Conservation (phyloP, 805 yeast species). For the Suhomyces vadensis region DNA sequence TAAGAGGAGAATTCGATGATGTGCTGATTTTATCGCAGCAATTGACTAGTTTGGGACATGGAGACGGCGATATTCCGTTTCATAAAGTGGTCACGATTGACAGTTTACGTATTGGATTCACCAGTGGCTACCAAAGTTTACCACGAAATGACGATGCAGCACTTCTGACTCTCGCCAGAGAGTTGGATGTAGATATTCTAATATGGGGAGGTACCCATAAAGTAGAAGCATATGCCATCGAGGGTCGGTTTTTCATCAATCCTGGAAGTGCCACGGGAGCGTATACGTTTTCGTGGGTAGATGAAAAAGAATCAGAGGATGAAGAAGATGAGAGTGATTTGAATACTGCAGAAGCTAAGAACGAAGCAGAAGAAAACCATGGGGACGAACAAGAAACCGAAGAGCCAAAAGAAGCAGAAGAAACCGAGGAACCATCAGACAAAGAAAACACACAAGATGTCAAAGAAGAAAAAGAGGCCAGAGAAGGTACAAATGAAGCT, state of each 20-base stretch:
- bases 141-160: constrained; percentile 89
- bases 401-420: constrained; percentile 8
- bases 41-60: constrained; percentile 19
- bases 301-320: constrained; percentile 48
- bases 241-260: constrained; percentile 89
- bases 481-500: constrained; percentile 3
- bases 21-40: constrained; percentile 38
- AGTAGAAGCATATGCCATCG: constrained; percentile 90
- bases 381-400: constrained; percentile 6
- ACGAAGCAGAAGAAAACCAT: constrained; percentile 9
- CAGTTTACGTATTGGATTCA: constrained; percentile 74
- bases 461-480: background rate
- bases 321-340: constrained; percentile 25
- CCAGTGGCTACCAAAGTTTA: constrained; percentile 79
- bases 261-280: constrained; percentile 99
- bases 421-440: constrained; percentile 10
- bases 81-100: constrained; percentile 68
- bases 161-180: constrained; percentile 77
- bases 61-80: constrained; percentile 48
- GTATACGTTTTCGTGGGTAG: constrained; percentile 62
- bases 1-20: constrained; percentile 81
- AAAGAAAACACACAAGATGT: constrained; percentile 10
- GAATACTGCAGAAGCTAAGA: constrained; percentile 12
- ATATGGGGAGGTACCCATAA: constrained; percentile 93
- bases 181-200: constrained; percentile 86